Conservation (phyloP, 2,329 filamentous ascomycete genomes). For the Apiospora saccharicola region DNA sequence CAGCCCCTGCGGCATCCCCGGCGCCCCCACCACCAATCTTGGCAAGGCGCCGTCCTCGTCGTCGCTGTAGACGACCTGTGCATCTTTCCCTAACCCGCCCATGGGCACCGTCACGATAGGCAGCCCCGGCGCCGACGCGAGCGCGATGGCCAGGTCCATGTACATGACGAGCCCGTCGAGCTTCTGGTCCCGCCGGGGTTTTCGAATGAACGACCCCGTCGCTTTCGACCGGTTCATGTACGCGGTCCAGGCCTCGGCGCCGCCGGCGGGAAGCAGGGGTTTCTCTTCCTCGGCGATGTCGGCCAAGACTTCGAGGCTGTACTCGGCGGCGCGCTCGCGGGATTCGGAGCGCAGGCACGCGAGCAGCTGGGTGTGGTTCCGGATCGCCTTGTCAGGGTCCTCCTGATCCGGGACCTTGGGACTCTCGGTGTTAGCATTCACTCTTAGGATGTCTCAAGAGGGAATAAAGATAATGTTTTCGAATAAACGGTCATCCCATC, state of each 20-base stretch:
- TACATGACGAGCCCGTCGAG: constrained; percentile 27
- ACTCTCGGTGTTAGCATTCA: too few relatives aligned
- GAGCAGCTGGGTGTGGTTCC: constrained; percentile 21
- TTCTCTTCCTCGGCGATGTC: not conserved
- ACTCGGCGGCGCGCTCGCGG: constrained; percentile 37
- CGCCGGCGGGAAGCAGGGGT: constrained; percentile 14
- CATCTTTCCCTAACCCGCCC: constrained; percentile 29
- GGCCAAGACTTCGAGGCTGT: constrained; percentile 40
- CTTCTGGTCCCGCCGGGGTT: not conserved
- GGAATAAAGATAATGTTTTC: too few relatives aligned
- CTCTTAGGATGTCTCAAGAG: too few relatives aligned
- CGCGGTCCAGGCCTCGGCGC: constrained; percentile 23
- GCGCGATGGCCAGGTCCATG: constrained; percentile 19
- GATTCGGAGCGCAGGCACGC: constrained; percentile 26
- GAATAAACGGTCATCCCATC: too few relatives aligned
- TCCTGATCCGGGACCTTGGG: not conserved
- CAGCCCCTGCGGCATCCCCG: constrained; percentile 31
- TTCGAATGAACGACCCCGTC: not conserved
- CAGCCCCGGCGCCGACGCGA: constrained; percentile 28
- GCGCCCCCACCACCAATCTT: not conserved
- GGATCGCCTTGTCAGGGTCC: constrained; percentile 17
- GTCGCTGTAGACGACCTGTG: constrained; percentile 6
- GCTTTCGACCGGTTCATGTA: constrained; percentile 23
- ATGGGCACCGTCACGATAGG: constrained; percentile 35
- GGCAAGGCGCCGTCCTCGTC: not conserved